A percentile compares a stretch with the other conserved stretches of the same genome.
phyloP scores from a whole-genome alignment of 805 yeast genomes.

The Hanseniaspora guilliermondii region DNA sequence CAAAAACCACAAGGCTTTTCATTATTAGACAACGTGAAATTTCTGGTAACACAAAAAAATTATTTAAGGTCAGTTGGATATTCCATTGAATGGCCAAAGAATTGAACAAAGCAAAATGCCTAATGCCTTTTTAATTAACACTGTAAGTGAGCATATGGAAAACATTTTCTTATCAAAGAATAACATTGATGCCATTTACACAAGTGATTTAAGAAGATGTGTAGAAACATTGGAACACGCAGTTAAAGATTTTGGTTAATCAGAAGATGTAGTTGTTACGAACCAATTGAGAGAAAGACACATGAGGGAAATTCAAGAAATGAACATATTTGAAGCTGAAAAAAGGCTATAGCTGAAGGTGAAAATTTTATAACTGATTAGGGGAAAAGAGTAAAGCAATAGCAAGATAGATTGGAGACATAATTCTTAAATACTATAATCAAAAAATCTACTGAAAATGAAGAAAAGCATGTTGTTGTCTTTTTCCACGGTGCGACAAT shows the following conservation, averaged over 20 bases:
- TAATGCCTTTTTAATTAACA: slow-evolving; percentile 29
- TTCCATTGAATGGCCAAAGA: slow-evolving; percentile 52
- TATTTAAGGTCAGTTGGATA: slow-evolving; percentile 66
- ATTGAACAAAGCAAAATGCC: slow-evolving; percentile 43
- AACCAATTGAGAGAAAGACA: slow-evolving; percentile 50
- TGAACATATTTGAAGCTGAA: slow-evolving; percentile 54
- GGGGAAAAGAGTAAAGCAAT: slow-evolving; percentile 46
- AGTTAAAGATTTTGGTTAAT: slow-evolving; percentile 20
- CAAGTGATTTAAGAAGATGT: slow-evolving; percentile 43
- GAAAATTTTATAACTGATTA: slow-evolving; percentile 41
- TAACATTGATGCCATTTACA: slow-evolving; percentile 27
- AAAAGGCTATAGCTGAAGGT: slow-evolving; percentile 42
- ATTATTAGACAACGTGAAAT: slow-evolving; percentile 80
- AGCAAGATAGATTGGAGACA: slow-evolving; percentile 37
- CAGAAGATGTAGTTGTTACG: slow-evolving; percentile 27
- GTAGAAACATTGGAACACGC: slow-evolving; percentile 43
- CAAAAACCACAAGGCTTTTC: slow-evolving; percentile 37
- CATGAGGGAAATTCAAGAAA: slow-evolving; percentile 74
- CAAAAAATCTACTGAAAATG: slow-evolving; percentile 26
- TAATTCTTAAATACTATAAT: slow-evolving; percentile 36
- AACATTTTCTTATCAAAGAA: slow-evolving; percentile 22
- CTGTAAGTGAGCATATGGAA: neutral
- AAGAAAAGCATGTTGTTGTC: slow-evolving; percentile 38
- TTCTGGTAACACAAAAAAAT: slow-evolving; percentile 55
- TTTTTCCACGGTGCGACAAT: slow-evolving; percentile 79